A percentile compares a stretch with the other conserved stretches of the same genome.
Conservation (phyloP, 2,329 filamentous ascomycete species). For the Ophiosphaerella narmari region DNA sequence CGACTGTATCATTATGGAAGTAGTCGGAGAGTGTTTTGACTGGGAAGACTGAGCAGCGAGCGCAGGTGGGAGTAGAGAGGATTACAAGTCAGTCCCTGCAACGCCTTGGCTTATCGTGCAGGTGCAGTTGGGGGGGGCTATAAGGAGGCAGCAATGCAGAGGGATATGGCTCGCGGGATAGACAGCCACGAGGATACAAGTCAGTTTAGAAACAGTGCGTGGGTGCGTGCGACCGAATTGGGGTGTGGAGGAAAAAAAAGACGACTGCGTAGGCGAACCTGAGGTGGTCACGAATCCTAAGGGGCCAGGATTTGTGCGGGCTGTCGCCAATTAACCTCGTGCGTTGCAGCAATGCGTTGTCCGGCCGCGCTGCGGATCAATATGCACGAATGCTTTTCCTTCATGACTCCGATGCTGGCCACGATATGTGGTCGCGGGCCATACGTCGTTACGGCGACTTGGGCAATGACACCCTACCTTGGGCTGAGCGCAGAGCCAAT, state of each 20-base stretch:
- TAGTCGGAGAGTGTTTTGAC: constrained; percentile 35
- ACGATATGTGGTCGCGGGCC: constrained; percentile 43
- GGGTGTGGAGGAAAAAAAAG: constrained; percentile 28
- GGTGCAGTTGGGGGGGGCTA: constrained; percentile 34
- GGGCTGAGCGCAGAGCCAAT: constrained; percentile 37
- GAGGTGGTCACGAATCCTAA: constrained; percentile 43
- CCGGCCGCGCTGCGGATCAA: constrained; percentile 42
- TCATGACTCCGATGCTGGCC: constrained; percentile 34
- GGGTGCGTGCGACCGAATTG: constrained; percentile 35
- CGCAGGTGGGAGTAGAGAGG: constrained; percentile 39
- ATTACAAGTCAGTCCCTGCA: constrained; percentile 47
- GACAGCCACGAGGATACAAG: constrained; percentile 42
- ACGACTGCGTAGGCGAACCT: constrained; percentile 36
- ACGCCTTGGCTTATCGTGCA: constrained; percentile 46
- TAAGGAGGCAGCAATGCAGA: constrained; percentile 46
- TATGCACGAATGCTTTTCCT: constrained; percentile 38
- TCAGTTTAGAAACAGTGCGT: constrained; percentile 33
- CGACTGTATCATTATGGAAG: constrained; percentile 49
- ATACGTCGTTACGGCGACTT: constrained; percentile 44
- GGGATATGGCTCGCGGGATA: constrained; percentile 39
- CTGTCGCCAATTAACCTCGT: constrained; percentile 44
- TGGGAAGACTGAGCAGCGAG: constrained; percentile 39
- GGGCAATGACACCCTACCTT: constrained; percentile 46
- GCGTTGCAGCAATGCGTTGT: constrained; percentile 43
- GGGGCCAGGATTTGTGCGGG: constrained; percentile 34